Evolutionary conservation across 73 alveolate genomes (phyloP).

Genomic region (Tetrahymena elliotti): DNA sequence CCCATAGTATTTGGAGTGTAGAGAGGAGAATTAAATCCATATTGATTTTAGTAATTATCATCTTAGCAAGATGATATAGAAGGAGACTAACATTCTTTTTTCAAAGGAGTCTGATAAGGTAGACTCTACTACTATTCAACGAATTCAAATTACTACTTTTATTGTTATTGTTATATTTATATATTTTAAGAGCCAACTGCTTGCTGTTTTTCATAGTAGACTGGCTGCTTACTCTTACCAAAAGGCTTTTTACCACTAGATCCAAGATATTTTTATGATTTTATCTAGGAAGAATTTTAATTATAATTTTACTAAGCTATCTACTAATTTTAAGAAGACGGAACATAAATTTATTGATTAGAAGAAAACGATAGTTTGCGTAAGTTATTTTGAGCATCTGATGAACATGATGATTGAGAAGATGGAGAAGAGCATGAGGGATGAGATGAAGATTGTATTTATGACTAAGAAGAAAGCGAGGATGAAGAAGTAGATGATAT

Average conservation of each 20-base stretch:
- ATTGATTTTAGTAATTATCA: not conserved
- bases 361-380: not conserved
- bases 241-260: not conserved
- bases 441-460: not conserved
- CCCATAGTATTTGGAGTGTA: not conserved
- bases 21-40: not conserved
- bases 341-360: not conserved
- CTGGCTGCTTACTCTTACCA: not conserved
- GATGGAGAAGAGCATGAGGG: not conserved
- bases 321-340: not conserved
- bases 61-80: not conserved
- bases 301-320: not conserved
- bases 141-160: not conserved
- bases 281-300: not conserved
- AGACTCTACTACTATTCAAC: not conserved
- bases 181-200: not conserved
- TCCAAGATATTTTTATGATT: not conserved
- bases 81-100: not conserved
- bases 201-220: not conserved
- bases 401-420: not conserved
- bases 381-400: not conserved
- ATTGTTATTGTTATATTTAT: not conserved
- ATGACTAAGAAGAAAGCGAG: not conserved
- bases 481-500: not conserved
- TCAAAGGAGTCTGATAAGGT: not conserved